phyloP scores from a whole-genome alignment of 2,329 filamentous ascomycete genomes.

The Pseudocercospora vitis region DNA sequence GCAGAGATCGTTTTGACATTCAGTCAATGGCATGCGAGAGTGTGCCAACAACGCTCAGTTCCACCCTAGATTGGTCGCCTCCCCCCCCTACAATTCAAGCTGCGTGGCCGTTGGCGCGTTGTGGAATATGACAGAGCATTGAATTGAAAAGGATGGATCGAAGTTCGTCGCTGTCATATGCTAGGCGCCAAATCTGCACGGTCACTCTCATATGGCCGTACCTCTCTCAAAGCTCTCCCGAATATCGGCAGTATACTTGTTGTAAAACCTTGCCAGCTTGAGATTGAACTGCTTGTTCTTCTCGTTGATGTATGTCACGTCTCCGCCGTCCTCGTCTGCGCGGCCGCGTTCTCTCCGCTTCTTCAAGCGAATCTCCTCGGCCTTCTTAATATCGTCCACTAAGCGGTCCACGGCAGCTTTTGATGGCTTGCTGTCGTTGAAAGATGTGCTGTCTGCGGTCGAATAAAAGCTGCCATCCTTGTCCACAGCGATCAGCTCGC shows the following conservation, averaged over 20 bases:
- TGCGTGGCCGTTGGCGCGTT: not conserved
- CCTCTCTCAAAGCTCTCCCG: conserved; percentile 96
- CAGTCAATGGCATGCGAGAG: too few species aligned
- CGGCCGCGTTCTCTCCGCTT: conserved; percentile 78
- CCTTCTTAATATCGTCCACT: conserved; percentile 81
- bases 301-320: conserved; percentile 99
- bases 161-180: not conserved
- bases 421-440: conserved; percentile 81
- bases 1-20: too few species aligned
- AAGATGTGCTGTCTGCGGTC: conserved; percentile 74
- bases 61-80: too few species aligned
- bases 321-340: conserved; percentile 74
- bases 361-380: conserved; percentile 82
- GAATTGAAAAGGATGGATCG: not conserved
- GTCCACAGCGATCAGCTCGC: conserved; percentile 91
- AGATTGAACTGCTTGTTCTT: conserved; percentile 99
- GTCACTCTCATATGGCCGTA: conserved; percentile 73
- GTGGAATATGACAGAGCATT: not conserved
- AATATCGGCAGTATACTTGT: conserved; percentile 97
- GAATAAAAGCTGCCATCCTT: conserved; percentile 88
- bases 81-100: not conserved
- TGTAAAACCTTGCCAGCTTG: conserved; percentile 93
- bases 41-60: too few species aligned
- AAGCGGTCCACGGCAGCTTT: conserved; percentile 84
- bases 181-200: not conserved